Evolutionary conservation across 1,284 basidiomycete genomes (phyloP).

Genomic region (Termitomyces sp.): DNA sequence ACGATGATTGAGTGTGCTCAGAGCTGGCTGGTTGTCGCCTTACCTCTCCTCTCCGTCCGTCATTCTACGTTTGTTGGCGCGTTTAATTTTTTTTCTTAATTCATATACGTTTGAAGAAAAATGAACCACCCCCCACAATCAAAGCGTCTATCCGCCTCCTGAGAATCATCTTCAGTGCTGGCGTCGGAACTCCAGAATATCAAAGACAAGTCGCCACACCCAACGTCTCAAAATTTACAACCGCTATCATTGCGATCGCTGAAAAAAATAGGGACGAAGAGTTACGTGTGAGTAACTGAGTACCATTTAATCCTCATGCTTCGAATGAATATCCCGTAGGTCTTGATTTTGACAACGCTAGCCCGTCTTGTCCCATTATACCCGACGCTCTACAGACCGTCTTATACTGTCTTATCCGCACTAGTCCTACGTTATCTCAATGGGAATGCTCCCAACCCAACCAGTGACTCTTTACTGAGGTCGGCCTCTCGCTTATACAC

Average conservation of each 20-base stretch:
- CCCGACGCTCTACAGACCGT: constrained; percentile 57
- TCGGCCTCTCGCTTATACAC: constrained; percentile 55
- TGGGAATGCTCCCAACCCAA: constrained; percentile 43
- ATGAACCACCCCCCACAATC: constrained; percentile 51
- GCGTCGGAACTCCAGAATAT: constrained; percentile 62
- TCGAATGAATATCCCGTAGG: constrained; percentile 30
- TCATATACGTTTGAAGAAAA: constrained; percentile 46
- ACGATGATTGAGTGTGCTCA: constrained; percentile 67
- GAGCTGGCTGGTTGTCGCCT: constrained; percentile 57
- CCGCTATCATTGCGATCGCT: constrained; percentile 47
- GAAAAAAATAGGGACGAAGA: constrained; percentile 47
- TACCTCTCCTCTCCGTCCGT: constrained; percentile 67
- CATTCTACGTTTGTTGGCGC: constrained; percentile 18
- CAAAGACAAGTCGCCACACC: constrained; percentile 70
- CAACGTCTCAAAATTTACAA: constrained; percentile 64
- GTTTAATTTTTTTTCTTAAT: constrained; percentile 17
- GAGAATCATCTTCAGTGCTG: constrained; percentile 50
- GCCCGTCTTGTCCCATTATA: constrained; percentile 56
- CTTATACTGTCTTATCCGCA: constrained; percentile 43
- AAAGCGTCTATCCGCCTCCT: constrained; percentile 62
- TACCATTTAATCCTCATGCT: not conserved
- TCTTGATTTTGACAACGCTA: constrained; percentile 46
- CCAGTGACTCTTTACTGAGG: constrained; percentile 34
- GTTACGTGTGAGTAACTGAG: constrained; percentile 39
- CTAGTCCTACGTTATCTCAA: constrained; percentile 51